Evolutionary conservation across 345 rosid genomes (phyloP).

Genomic region (Schrenkiella parvula): DNA sequence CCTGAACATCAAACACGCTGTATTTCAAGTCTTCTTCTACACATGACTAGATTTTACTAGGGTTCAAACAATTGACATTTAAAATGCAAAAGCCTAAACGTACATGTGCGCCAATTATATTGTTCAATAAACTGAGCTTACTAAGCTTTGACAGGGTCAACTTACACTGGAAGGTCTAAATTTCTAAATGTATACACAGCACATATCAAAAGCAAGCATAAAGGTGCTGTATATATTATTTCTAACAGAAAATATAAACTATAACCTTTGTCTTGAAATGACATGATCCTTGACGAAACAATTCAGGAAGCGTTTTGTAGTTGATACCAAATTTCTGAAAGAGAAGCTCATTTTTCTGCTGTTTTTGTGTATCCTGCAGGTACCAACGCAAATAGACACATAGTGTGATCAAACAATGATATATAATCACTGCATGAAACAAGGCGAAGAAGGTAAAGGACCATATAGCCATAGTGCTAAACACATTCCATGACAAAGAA

Average conservation of each 20-base stretch:
- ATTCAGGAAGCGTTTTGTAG: slow-evolving; percentile 57
- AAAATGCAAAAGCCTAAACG: not conserved
- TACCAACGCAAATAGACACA: not conserved
- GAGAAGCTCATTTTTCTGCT: slow-evolving; percentile 82
- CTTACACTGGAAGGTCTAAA: not conserved
- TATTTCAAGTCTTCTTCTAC: not conserved
- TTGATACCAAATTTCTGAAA: slow-evolving; percentile 72
- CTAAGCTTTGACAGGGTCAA: not conserved
- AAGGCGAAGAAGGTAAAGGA: not conserved
- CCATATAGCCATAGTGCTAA: not conserved
- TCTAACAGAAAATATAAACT: not conserved
- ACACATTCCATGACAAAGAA: not conserved
- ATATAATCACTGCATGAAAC: not conserved
- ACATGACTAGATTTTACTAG: not conserved
- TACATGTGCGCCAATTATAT: not conserved
- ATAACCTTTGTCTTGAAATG: slow-evolving; percentile 65
- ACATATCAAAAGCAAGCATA: not conserved
- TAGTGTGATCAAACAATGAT: not conserved
- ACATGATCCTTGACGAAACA: slow-evolving; percentile 91
- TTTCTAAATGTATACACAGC: not conserved
- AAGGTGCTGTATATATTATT: not conserved
- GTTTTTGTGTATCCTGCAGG: slow-evolving; percentile 67
- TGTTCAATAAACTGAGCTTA: slow-evolving; percentile 1
- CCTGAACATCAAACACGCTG: not conserved
- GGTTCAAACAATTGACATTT: not conserved